Conservation (phyloP, 176 grass and related monocot genomes). For the Microstegium vimineum region DNA sequence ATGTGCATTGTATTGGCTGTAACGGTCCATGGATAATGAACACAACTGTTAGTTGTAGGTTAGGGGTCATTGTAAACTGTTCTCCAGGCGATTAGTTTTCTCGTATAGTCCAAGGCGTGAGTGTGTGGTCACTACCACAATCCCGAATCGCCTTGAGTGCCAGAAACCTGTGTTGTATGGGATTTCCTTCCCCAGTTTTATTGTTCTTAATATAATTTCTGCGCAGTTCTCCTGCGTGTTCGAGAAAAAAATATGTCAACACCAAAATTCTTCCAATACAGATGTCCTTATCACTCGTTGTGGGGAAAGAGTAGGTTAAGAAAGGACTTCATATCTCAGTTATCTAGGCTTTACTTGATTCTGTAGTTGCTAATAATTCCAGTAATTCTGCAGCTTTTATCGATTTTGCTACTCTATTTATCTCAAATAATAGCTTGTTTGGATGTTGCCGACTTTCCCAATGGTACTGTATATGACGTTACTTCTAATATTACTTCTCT, state of each 20-base stretch:
- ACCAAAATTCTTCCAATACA: conserved; percentile 7
- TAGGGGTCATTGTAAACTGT: no score
- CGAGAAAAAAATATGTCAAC: not conserved
- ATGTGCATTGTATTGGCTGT: not conserved
- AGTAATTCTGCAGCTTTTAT: not conserved
- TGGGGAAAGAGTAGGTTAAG: not conserved
- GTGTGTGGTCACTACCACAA: no score
- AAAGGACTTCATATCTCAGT: not conserved
- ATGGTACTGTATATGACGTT: conserved; percentile 62
- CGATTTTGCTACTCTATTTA: conserved; percentile 7
- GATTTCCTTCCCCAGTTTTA: no score
- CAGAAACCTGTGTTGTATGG: no score
- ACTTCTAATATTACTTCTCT: conserved; percentile 92
- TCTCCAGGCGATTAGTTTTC: no score
- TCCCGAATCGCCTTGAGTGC: no score
- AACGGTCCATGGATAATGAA: not conserved
- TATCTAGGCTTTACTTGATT: not conserved
- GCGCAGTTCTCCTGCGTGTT: no score
- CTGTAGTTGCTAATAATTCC: not conserved
- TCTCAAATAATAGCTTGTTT: conserved; percentile 9
- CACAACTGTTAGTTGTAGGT: not conserved
- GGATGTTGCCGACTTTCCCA: conserved; percentile 2
- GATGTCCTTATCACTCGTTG: not conserved
- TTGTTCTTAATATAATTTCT: no score
- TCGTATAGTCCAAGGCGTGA: no score